Percentiles rank a stretch among this genome's conserved stretches.
phyloP scores from a whole-genome alignment of 169 alveolate genomes.

The Condylostoma magnum region DNA sequence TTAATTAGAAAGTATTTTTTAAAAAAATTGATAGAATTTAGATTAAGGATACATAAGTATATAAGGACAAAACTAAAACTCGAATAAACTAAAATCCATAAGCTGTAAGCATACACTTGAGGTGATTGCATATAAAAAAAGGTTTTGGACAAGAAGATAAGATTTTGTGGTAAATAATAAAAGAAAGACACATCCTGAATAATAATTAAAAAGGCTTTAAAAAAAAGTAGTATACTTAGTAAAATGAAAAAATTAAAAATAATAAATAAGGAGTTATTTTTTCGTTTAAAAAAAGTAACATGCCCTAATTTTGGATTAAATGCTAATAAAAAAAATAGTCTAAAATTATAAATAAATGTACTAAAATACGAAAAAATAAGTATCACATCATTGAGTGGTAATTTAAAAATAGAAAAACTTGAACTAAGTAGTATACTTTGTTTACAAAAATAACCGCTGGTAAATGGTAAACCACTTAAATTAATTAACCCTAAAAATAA shows the following conservation, averaged over 20 bases:
- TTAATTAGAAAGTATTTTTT: background rate
- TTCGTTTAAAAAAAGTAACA: background rate
- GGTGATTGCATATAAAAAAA: too few relatives aligned
- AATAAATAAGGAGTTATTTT: background rate
- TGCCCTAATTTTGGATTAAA: slow-evolving; percentile 24
- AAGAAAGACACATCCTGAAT: too few relatives aligned
- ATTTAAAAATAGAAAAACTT: background rate
- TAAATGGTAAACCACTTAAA: slow-evolving; percentile 34
- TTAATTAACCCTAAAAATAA: background rate
- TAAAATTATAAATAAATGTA: slow-evolving; percentile 33
- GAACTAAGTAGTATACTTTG: slow-evolving; percentile 7
- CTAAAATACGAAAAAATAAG: slow-evolving; percentile 24
- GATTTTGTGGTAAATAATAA: too few relatives aligned
- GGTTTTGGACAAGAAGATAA: too few relatives aligned
- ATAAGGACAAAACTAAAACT: background rate
- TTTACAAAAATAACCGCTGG: slow-evolving; percentile 37
- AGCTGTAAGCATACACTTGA: background rate
- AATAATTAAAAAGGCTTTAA: too few relatives aligned
- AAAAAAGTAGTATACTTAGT: background rate
- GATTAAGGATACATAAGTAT: background rate
- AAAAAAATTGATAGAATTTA: background rate
- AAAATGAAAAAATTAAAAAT: background rate
- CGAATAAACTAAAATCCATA: background rate
- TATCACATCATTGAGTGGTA: background rate
- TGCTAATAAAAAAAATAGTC: slow-evolving; percentile 2